Conservation (phyloP, 768 basidiomycete genomes). For the Tricholoma matsutake region DNA sequence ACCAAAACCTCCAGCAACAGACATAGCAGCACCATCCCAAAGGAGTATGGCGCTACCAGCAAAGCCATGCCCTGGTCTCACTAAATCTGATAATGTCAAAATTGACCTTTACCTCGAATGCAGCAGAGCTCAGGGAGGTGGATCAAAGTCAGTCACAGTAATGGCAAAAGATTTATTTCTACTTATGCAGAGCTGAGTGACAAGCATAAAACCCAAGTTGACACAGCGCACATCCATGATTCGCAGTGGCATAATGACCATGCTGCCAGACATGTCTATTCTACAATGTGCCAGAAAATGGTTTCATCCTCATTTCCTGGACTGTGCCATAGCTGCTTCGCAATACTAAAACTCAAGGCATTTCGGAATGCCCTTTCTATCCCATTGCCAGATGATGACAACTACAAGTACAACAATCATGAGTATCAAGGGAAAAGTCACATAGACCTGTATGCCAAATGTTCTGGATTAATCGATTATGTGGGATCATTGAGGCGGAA, state of each 20-base stretch:
- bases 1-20: too few species aligned
- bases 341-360: neutral
- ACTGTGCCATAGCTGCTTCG: neutral
- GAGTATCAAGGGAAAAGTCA: neutral
- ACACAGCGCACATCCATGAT: neutral
- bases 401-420: conserved; percentile 1
- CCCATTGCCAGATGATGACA: neutral
- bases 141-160: conserved; percentile 5
- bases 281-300: neutral
- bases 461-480: neutral
- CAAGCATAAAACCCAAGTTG: neutral
- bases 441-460: neutral
- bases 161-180: conserved; percentile 7
- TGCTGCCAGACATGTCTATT: neutral
- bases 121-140: conserved; percentile 12
- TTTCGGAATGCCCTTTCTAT: neutral
- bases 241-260: neutral
- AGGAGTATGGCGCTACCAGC: too few species aligned
- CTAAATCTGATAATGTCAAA: neutral
- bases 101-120: conserved; percentile 13
- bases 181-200: neutral
- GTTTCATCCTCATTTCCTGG: neutral
- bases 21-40: too few species aligned
- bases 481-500: neutral
- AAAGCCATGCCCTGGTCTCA: conserved; percentile 12